Base-by-base conservation (phyloP, 2,329 filamentous ascomycete species). In the Fusarium continuum region DNA sequence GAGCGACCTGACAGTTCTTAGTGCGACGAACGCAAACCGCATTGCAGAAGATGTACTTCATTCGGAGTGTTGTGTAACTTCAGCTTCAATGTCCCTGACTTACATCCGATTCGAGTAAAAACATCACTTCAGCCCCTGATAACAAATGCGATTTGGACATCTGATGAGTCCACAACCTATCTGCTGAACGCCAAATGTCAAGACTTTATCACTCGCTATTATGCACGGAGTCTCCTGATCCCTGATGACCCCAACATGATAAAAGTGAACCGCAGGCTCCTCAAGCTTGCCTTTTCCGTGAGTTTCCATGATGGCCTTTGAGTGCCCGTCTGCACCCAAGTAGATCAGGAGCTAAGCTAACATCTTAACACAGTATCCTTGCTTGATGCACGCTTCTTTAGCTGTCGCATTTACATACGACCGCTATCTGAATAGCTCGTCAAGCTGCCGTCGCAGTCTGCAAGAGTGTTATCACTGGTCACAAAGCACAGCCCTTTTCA, bases 11-110 rank as follows among this genome's bases (percentile, higher is more conserved):
- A 9, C 14, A 23, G 17, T 8, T 22, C 2, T 9, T 28, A 83
- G 80, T 83, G 81, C 34, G 81, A 83, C 34, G 80, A 83, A 68
- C 43, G 26, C 26, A 81, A 76, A 50, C 80, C 81, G 2, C 61
- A 73, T 5, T 83, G 82, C 69, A 74, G 68, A 11, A 75, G 64
- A 66, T 83, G 81, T 64, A 54, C 31, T 19, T 75, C 72, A 4
- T 83, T 77, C n/a, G 76, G 80, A 0, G 73, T 83, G 0, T 13
- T 78, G 44, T 83, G 81, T 69, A 83, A 80, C 47, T 82, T 77
- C 39, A 58, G 70, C 5, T 46, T 72, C 2, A 70, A 73, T 41
- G 44, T 76, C 1, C 54, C 76, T 0, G 77, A 82, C 46, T 68
- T 82, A 0, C 76, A 80, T 23, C 72, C 76, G 8, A 22, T 35